A percentile compares a stretch with the other conserved stretches of the same genome.
Evolutionary conservation across 2,329 filamentous ascomycete species (phyloP).

Genomic region (Leptographium radiaticola): DNA sequence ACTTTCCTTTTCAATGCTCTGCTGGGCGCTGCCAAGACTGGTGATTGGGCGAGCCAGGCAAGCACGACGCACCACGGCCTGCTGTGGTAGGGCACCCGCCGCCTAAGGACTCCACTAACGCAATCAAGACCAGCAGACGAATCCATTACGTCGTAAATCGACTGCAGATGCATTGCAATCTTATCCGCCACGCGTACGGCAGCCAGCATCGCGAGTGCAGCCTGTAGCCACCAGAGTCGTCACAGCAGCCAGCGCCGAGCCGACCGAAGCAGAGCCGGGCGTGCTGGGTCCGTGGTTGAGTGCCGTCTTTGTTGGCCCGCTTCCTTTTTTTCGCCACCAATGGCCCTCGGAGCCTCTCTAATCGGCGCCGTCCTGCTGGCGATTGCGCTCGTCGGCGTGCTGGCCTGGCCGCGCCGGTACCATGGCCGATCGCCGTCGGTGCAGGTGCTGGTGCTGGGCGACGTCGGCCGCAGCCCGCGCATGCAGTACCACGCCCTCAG

Average conservation of each 20-base stretch:
- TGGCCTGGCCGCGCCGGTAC: slow-evolving; percentile 8
- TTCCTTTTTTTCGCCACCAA: neutral
- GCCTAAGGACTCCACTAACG: too few species aligned
- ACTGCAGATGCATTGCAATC: neutral
- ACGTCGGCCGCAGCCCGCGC: slow-evolving; percentile 87
- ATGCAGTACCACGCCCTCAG: slow-evolving; percentile 99
- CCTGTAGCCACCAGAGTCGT: neutral
- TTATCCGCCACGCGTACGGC: too few species aligned
- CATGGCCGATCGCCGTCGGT: slow-evolving; percentile 25
- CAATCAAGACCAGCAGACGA: neutral
- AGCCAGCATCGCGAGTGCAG: too few species aligned
- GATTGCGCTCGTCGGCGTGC: neutral
- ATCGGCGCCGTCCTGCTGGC: slow-evolving; percentile 8
- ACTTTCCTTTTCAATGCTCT: neutral
- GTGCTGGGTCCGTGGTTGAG: too few species aligned
- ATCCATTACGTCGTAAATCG: neutral
- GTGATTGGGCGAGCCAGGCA: neutral
- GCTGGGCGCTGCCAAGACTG: neutral
- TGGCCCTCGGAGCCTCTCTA: slow-evolving; percentile 8
- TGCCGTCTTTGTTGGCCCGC: too few species aligned
- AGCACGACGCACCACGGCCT: too few species aligned
- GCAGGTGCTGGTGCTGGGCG: slow-evolving; percentile 83
- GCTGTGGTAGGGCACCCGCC: too few species aligned
- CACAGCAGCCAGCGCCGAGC: neutral
- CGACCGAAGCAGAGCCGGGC: too few species aligned